These are phyloP conservation scores for Boletales sp. DNA, from an alignment of 768 basidiomycete genomes.

Conservation along the genomic window DNA sequence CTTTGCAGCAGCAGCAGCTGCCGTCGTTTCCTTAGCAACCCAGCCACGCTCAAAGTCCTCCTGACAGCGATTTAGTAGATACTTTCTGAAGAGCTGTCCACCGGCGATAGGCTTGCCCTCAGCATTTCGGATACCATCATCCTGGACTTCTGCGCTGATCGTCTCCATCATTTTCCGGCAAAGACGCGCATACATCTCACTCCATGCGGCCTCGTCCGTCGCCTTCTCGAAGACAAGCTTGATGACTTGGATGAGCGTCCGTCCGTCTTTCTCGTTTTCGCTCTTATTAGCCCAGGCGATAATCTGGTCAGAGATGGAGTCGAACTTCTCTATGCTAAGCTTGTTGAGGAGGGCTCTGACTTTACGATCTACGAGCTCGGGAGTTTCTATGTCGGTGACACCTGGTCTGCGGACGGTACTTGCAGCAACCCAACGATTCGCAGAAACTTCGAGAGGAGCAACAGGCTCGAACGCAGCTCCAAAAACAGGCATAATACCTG, in stretches of 20 bases:
- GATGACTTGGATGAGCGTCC: slow-evolving; percentile 94
- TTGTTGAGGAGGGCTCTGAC: slow-evolving; percentile 92
- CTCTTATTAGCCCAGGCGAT: slow-evolving; percentile 94
- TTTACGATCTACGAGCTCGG: slow-evolving; percentile 88
- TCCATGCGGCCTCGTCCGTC: slow-evolving; percentile 93
- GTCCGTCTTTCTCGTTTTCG: slow-evolving; percentile 87
- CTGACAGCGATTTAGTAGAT: slow-evolving; percentile 93
- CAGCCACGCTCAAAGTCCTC: slow-evolving; percentile 98
- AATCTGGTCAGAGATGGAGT: slow-evolving; percentile 93
- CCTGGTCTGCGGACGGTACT: slow-evolving; percentile 42
- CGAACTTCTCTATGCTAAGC: slow-evolving; percentile 95
- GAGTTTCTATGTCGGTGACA: slow-evolving; percentile 56
- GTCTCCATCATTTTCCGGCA: slow-evolving; percentile 96
- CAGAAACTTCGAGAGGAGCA: slow-evolving; percentile 71
- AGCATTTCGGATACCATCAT: slow-evolving; percentile 75
- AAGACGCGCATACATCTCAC: slow-evolving; percentile 95
- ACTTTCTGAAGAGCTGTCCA: slow-evolving; percentile 94
- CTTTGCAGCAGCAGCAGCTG: slow-evolving; percentile 82
- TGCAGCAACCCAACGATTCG: slow-evolving; percentile 75
- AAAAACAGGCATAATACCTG: slow-evolving; percentile 28
- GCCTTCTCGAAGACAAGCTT: slow-evolving; percentile 96
- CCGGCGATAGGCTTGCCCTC: slow-evolving; percentile 91
- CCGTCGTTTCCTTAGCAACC: slow-evolving; percentile 83
- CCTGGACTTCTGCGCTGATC: slow-evolving; percentile 83
- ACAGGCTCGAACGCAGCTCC: slow-evolving; percentile 56